Evolutionary conservation across 352 stramenopile genomes (phyloP), one percentile per base, ranked within the genome.

Genomic region (Globisporangium radiosum): DNA sequence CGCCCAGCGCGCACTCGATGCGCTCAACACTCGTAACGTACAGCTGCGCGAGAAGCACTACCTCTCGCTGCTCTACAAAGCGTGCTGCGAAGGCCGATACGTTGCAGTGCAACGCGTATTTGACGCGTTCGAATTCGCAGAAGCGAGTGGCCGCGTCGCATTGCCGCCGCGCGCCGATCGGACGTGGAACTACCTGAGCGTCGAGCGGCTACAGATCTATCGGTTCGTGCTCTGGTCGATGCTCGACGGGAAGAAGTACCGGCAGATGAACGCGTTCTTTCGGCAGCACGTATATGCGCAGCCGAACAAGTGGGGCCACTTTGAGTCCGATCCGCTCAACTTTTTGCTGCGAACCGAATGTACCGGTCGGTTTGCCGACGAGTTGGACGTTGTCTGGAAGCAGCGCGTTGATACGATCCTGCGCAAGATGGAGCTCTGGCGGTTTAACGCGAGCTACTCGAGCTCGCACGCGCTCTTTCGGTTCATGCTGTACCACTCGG

Each of bases 281-380:
- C 72, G 74, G 10, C 56, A 52, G 25, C 60, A 81, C 65, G 72
- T 88, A n/a, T 60, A 65, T 8, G 59, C 54, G 43, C 76, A 68
- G 11, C 69, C 57, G 25, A 90, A 90, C 62, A 58, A 64, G 17
- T 52, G 69, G 14, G 55, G 66, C 7, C 59, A 88, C 33, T 78
- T 81, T 53, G 80, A 90, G 57, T 71, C 76, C 1, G 80, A 90
- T 40, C 40, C 77, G 19, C 66, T 88, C 39, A 90, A 88, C 59
- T 90, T 88, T 37, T 47, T 90, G 37, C 43, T 90, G 65, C 66
- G 69, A 49, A 68, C 83, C 51, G 80, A 90, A 64, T 90, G 78
- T 62, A 85, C 69, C 9, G 68, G 64, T 15, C 72, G 63, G 55
- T 68, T 78, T 25, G 63, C 60, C n/a, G 59, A 69, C 43, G 70